A percentile compares a stretch with the other conserved stretches of the same genome.
These are phyloP conservation scores for Chondrostereum purpureum DNA, from an alignment of 1,284 basidiomycete species.

Conservation along the genomic window DNA sequence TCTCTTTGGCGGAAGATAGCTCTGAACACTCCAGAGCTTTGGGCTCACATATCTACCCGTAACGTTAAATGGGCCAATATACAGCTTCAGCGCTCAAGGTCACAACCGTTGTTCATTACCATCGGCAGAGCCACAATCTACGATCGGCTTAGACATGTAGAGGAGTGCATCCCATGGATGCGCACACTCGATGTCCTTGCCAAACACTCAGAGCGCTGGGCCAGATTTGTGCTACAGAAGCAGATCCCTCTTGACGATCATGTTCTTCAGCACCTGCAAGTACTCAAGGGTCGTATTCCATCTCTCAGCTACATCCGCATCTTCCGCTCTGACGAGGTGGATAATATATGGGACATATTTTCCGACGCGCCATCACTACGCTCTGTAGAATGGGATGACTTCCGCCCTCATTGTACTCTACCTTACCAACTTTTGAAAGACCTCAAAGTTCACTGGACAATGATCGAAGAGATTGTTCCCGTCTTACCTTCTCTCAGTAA, in stretches of 20 bases:
- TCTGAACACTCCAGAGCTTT: background rate
- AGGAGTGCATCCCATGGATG: background rate
- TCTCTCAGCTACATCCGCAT: background rate
- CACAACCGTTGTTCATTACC: background rate
- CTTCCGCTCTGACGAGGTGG: background rate
- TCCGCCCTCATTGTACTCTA: background rate
- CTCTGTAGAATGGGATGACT: background rate
- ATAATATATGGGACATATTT: background rate
- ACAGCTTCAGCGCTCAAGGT: background rate
- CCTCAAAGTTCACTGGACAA: background rate
- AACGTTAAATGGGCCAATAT: background rate
- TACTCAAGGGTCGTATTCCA: background rate
- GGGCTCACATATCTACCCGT: background rate
- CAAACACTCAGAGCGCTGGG: background rate
- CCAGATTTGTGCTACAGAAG: background rate
- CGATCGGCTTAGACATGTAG: background rate
- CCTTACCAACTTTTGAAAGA: background rate
- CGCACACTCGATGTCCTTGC: background rate
- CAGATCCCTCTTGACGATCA: background rate
- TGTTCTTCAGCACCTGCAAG: background rate
- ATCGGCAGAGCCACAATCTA: background rate
- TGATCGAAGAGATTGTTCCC: background rate
- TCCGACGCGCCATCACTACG: background rate
- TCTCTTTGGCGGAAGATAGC: background rate
- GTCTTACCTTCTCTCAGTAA: background rate